Evolutionary conservation across 2,329 filamentous ascomycete species (phyloP), one percentile per base, ranked within the genome.

Genomic region (Fusarium neocosmosporiellum): DNA sequence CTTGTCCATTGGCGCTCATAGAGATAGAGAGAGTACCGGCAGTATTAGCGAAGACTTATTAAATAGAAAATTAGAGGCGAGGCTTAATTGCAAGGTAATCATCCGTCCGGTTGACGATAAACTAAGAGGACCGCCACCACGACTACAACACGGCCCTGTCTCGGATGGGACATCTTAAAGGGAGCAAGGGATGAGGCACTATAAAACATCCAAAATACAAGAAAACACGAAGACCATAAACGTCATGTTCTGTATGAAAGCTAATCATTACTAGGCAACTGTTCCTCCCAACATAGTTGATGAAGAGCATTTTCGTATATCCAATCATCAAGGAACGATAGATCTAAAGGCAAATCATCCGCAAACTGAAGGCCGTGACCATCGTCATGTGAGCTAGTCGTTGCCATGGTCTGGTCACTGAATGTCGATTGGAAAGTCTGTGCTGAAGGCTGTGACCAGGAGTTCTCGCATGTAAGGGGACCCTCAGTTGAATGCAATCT

Each of bases 251-350:
- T 39, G 8, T 39, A 39, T 20, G 10, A 41, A 37, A 41, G n/a
- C 37, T 41, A 41, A 41, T 41, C 37, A 20, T 41, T 20, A 20
- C n/a, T 41, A 2, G 37, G 37, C n/a, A 41, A 54, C 13, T 54
- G 50, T 11, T 54, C 50, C 50, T 54, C 22, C 27, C 50, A 54
- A 20, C 50, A 54, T 5, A 54, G n/a, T 16, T 54, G 50, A n/a
- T 54, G 50, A 20, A 54, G 50, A 16, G 29, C 50, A 54, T 54
- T 54, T 54, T 54, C 50, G 18, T 54, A 54, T 20, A 54, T 54
- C 50, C 50, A 54, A 31, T 54, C 50, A 54, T 54, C 50, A 34
- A 54, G 50, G 18, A 54, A 54, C 50, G 50, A 54, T 31, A 54
- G 50, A 20, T 54, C 50, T n/a, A 54, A 13, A 10, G 50, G 50